Evolutionary conservation across 805 yeast genomes (phyloP).

Genomic region (Cyberlindnera mrakii): DNA sequence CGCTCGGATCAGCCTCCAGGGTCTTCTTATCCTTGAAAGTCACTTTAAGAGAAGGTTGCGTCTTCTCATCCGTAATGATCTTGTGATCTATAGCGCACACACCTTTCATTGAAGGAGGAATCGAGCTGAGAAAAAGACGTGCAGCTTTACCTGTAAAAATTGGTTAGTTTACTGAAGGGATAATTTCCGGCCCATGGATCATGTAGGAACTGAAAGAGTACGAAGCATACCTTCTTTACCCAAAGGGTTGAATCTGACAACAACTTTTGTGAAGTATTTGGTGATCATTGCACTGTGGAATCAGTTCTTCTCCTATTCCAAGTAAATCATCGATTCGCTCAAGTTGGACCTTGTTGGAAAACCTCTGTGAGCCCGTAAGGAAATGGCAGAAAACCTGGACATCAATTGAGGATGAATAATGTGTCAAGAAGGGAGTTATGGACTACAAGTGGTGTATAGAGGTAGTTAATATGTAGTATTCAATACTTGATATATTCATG

Average conservation of each 20-base stretch:
- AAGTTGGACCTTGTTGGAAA: too few relatives aligned
- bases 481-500: too few relatives aligned
- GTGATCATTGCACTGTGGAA: constrained; percentile 59
- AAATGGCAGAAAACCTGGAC: too few relatives aligned
- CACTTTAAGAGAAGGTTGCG: constrained; percentile 61
- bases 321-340: too few relatives aligned
- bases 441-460: too few relatives aligned
- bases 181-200: neutral
- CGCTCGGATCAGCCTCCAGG: constrained; percentile 60
- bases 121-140: constrained; percentile 68
- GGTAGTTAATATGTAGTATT: too few relatives aligned
- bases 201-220: neutral
- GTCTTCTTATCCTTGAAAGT: constrained; percentile 75
- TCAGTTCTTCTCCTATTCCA: too few relatives aligned
- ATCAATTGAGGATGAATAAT: too few relatives aligned
- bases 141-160: constrained; percentile 56
- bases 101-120: constrained; percentile 70
- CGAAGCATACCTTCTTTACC: constrained; percentile 47
- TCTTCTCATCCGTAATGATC: constrained; percentile 43
- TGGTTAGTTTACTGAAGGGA: neutral
- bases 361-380: too few relatives aligned
- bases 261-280: constrained; percentile 74
- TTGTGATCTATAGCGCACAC: constrained; percentile 59
- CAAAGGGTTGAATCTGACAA: constrained; percentile 75
- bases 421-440: too few relatives aligned